Conservation (phyloP, 331 rosid genomes). For the Prunus yedoensis region DNA sequence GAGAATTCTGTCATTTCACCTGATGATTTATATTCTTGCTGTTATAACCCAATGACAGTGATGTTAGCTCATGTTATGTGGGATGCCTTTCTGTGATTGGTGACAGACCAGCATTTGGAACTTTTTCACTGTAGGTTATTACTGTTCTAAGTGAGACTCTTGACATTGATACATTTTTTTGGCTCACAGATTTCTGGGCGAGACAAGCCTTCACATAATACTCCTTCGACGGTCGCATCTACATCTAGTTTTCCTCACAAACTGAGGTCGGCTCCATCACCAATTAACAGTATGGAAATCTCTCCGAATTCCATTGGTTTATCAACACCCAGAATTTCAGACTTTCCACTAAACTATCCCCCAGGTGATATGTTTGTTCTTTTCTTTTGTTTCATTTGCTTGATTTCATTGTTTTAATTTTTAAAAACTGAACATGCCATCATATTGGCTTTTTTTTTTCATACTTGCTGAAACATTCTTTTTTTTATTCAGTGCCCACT, state of each 20-base stretch:
- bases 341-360: constrained; percentile 42
- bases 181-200: constrained; percentile 77
- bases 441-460: constrained; percentile 12
- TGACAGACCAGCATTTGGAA: neutral
- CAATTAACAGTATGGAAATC: constrained; percentile 42
- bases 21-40: neutral
- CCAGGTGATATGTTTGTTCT: constrained; percentile 51
- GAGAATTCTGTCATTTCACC: neutral
- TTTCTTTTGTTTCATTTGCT: constrained; percentile 10
- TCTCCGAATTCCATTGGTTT: constrained; percentile 37
- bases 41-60: neutral
- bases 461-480: constrained; percentile 29
- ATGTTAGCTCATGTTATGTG: neutral
- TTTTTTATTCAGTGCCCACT: constrained; percentile 44
- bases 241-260: constrained; percentile 53
- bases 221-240: constrained; percentile 35
- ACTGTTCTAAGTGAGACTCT: neutral
- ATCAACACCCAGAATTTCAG: constrained; percentile 47
- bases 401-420: neutral
- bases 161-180: constrained; percentile 26
- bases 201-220: constrained; percentile 60
- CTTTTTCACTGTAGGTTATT: constrained; percentile 10
- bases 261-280: constrained; percentile 45
- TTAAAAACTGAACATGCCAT: neutral
- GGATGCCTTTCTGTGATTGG: constrained; percentile 1